A percentile compares a stretch with the other conserved stretches of the same genome.
phyloP scores from a whole-genome alignment of 768 basidiomycete species.

The Macrolepiota fuliginosa region DNA sequence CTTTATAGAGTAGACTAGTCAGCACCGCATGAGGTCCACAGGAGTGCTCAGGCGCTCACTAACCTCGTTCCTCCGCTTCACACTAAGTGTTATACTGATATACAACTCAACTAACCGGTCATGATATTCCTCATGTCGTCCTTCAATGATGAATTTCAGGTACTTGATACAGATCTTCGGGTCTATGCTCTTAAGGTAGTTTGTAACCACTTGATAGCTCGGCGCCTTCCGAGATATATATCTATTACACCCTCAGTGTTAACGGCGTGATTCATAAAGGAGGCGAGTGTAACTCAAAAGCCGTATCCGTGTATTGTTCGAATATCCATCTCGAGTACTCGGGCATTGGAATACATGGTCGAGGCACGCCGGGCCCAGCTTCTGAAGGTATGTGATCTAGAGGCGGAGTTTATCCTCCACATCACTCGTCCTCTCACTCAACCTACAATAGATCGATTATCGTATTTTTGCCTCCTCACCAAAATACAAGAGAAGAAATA shows the following conservation, averaged over 20 bases:
- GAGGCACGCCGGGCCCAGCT: conserved; percentile 80
- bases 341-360: conserved; percentile 80
- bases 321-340: conserved; percentile 86
- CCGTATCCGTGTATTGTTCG: conserved; percentile 66
- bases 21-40: not conserved
- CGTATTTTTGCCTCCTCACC: no score
- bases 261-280: not conserved
- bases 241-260: conserved; percentile 40
- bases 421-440: conserved; percentile 77
- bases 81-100: conserved; percentile 59
- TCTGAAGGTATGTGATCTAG: conserved; percentile 87
- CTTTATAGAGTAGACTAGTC: conserved; percentile 31
- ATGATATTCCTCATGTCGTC: conserved; percentile 76
- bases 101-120: conserved; percentile 90
- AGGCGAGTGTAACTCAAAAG: conserved; percentile 57
- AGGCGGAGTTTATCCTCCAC: conserved; percentile 79
- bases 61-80: conserved; percentile 58
- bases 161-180: conserved; percentile 71
- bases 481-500: conserved; percentile 1
- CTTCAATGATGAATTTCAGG: conserved; percentile 81
- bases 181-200: conserved; percentile 74
- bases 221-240: conserved; percentile 94
- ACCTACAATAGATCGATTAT: conserved; percentile 37
- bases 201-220: conserved; percentile 76
- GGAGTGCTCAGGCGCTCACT: conserved; percentile 33